Base-by-base conservation (phyloP, 2,329 filamentous ascomycete species). In the Alternaria postmessia region DNA sequence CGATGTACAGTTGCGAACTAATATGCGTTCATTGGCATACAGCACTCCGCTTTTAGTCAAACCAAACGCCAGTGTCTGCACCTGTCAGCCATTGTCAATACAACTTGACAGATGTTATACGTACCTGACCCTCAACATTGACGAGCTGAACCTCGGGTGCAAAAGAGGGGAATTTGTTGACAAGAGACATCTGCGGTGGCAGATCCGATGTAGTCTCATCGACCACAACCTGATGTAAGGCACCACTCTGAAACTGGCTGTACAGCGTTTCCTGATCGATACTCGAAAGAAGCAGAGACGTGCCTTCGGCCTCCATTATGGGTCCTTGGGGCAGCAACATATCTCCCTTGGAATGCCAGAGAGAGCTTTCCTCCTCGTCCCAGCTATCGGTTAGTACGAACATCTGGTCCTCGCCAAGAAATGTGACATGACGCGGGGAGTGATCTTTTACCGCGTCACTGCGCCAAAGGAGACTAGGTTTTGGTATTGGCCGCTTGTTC, bases 1-100 rank as follows among this genome's bases (percentile, higher is more conserved):
- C 0, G 95, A 99, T 0, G 94, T 98, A 78, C 93, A 97, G 69
- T 95, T 96, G 77, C 91, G 93, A 14, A 89, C 87, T 44, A 97
- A 81, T 5, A 91, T 82, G 16, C 85, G 87, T 3, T 89, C 88
- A 73, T 94, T 91, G 41, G 90, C 92, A 74, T 91, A 96, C 0
- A 99, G 82, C 54, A 90, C 85, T 0, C 95, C 95, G 56, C 88
- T 90, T 48, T 87, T 85, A 4, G 93, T 91, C 64, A 97, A 81
- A 2, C 92, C 91, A 61, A 89, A 83, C 9, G 84, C 75, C 39
- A 87, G 73, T 46, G 75, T 66, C 83, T 86, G 63, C 49, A 28
- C 52, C 32, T 8, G 30, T 68, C 42, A 68, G 59, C 30, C 48
- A 22, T 48, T 73, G 57, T 2, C 9, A 74, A 65, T 59, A 4